These are phyloP conservation scores for Colletotrichum cuscutae DNA, from an alignment of 2,329 filamentous ascomycete species.

Conservation along the genomic window DNA sequence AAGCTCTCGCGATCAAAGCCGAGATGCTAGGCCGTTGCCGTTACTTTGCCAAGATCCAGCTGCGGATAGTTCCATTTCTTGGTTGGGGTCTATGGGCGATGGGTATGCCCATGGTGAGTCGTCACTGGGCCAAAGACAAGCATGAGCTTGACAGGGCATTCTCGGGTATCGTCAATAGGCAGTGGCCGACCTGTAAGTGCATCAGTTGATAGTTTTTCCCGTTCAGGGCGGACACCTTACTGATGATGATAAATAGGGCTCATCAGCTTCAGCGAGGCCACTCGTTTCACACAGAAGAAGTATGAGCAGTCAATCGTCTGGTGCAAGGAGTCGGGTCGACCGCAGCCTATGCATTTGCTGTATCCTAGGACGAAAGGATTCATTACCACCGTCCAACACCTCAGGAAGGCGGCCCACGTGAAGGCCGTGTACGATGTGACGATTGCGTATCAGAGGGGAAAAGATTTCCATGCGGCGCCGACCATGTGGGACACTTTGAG, in stretches of 20 bases:
- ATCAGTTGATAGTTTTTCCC: conserved; percentile 16
- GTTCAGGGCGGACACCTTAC: neutral
- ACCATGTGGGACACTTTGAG: conserved; percentile 65
- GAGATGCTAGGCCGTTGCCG: conserved; percentile 70
- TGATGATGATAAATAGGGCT: conserved; percentile 58
- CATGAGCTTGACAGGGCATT: conserved; percentile 68
- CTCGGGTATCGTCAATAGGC: conserved; percentile 58
- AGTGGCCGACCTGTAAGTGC: conserved; percentile 68
- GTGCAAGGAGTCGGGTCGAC: conserved; percentile 60
- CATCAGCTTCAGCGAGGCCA: conserved; percentile 73
- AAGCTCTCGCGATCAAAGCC: conserved; percentile 62
- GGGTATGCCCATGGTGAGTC: conserved; percentile 71
- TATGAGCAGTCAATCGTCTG: conserved; percentile 60
- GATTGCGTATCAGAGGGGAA: conserved; percentile 60
- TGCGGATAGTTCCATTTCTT: conserved; percentile 68
- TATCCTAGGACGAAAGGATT: conserved; percentile 72
- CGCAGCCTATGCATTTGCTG: conserved; percentile 66
- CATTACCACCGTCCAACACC: conserved; percentile 66
- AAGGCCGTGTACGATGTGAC: conserved; percentile 66
- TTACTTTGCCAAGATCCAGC: conserved; percentile 71
- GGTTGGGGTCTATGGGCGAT: conserved; percentile 74
- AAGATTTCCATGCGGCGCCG: conserved; percentile 56
- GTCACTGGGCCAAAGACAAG: conserved; percentile 68
- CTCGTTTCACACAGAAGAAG: conserved; percentile 65
- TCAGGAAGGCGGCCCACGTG: conserved; percentile 61